These are phyloP conservation scores for Croton setiger DNA, from an alignment of 441 rosid genomes.

Conservation along the genomic window DNA sequence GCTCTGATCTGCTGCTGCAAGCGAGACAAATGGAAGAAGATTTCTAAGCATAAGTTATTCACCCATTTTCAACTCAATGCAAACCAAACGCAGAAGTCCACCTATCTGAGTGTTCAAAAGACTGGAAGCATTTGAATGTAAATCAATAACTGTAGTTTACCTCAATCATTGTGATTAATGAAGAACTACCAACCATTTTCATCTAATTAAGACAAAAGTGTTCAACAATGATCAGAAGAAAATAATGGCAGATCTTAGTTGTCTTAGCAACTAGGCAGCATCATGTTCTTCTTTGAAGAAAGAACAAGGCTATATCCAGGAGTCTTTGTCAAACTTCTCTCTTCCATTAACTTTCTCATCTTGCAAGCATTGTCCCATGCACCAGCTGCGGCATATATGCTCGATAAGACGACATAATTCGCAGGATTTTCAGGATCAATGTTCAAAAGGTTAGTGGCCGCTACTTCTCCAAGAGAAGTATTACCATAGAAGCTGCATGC, in stretches of 20 bases:
- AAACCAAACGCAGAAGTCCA: background rate
- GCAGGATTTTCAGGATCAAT: conserved; percentile 57
- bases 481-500: conserved; percentile 58
- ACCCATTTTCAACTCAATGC: background rate
- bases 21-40: background rate
- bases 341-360: conserved; percentile 45
- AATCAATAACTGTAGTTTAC: background rate
- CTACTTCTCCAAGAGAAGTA: conserved; percentile 44
- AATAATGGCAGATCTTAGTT: background rate
- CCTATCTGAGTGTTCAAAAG: conserved; percentile 4
- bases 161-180: background rate
- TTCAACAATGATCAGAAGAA: background rate
- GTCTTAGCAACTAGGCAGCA: conserved; percentile 23
- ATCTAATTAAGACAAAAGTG: background rate
- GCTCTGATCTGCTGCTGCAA: background rate
- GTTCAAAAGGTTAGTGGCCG: conserved; percentile 45
- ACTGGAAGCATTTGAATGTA: background rate
- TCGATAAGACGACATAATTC: conserved; percentile 54
- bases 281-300: conserved; percentile 25
- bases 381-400: conserved; percentile 59
- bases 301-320: conserved; percentile 58
- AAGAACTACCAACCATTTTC: background rate
- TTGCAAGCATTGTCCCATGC: conserved; percentile 51
- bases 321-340: conserved; percentile 44
- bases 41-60: background rate